Evolutionary conservation across 495 filamentous ascomycete genomes (phyloP).

Genomic region (Penicillium parvum): DNA sequence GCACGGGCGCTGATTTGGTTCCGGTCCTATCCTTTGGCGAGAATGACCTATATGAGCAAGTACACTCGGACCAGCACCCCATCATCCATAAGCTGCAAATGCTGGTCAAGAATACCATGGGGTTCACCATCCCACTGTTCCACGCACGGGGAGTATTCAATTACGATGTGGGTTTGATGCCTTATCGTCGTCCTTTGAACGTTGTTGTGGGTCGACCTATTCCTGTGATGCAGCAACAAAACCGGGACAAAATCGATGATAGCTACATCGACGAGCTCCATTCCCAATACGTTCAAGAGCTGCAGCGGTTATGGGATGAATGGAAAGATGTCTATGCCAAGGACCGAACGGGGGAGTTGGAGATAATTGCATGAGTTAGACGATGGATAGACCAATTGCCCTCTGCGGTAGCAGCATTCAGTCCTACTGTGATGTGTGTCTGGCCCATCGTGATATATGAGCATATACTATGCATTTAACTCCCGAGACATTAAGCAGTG

Average conservation of each 20-base stretch:
- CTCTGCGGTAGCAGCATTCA: too few species aligned
- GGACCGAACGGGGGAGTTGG: constrained; percentile 66
- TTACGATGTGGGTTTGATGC: constrained; percentile 94
- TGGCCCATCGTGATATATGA: too few species aligned
- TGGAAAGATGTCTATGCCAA: constrained; percentile 84
- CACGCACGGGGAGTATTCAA: constrained; percentile 94
- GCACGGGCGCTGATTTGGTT: constrained; percentile 85
- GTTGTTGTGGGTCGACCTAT: constrained; percentile 84
- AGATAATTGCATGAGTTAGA: constrained; percentile 62
- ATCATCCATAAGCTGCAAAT: constrained; percentile 72
- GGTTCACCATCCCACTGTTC: constrained; percentile 90
- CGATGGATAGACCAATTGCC: background rate
- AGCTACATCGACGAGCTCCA: constrained; percentile 79
- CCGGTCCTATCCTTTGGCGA: constrained; percentile 91
- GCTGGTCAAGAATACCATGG: constrained; percentile 72
- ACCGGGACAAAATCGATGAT: constrained; percentile 54
- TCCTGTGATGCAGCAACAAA: constrained; percentile 54
- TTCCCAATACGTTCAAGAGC: constrained; percentile 68
- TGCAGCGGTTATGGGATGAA: constrained; percentile 77
- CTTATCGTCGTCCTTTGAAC: constrained; percentile 81
- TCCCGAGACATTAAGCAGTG: too few species aligned
- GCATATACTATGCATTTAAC: background rate
- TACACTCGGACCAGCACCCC: constrained; percentile 66
- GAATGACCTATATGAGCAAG: constrained; percentile 91
- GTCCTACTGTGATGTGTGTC: too few species aligned